A percentile compares a stretch with the other conserved stretches of the same genome.
These are phyloP conservation scores for Penicillium ochrochloron DNA, from an alignment of 495 filamentous ascomycete species.

Conservation along the genomic window DNA sequence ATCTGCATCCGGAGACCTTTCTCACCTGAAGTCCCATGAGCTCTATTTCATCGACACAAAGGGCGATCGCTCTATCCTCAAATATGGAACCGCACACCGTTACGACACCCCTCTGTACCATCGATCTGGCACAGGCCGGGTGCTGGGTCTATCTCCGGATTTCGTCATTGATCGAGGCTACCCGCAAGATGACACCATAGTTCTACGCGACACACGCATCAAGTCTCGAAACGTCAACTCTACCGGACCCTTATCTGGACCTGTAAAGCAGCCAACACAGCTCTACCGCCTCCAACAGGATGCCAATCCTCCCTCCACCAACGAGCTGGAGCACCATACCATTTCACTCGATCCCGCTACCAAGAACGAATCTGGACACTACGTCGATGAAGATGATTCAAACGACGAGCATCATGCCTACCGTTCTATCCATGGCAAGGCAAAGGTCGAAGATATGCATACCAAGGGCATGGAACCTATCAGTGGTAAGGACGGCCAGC, in stretches of 20 bases:
- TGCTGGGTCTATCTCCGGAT: constrained; percentile 57
- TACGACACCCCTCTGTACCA: constrained; percentile 64
- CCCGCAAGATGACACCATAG: constrained; percentile 49
- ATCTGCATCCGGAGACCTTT: too few relatives aligned
- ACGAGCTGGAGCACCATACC: constrained; percentile 43
- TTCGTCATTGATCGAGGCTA: constrained; percentile 57
- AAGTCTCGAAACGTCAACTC: neutral
- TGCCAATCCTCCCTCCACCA: neutral
- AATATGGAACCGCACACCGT: constrained; percentile 63
- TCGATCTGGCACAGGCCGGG: constrained; percentile 60
- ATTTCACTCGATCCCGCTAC: constrained; percentile 43
- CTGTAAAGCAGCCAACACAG: constrained; percentile 16
- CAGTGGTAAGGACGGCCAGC: constrained; percentile 49
- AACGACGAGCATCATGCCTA: constrained; percentile 63
- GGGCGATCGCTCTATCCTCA: constrained; percentile 65
- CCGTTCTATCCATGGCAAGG: constrained; percentile 71
- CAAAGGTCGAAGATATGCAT: constrained; percentile 54
- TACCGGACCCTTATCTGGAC: constrained; percentile 1
- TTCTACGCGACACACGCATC: constrained; percentile 38
- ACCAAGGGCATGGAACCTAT: constrained; percentile 58
- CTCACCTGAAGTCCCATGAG: neutral
- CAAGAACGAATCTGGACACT: constrained; percentile 29
- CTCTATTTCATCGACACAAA: constrained; percentile 56
- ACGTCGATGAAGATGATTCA: constrained; percentile 30
- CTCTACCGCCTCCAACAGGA: constrained; percentile 18